Base-by-base conservation (phyloP, 345 rosid genomes). In the Pugionium cornutum region DNA sequence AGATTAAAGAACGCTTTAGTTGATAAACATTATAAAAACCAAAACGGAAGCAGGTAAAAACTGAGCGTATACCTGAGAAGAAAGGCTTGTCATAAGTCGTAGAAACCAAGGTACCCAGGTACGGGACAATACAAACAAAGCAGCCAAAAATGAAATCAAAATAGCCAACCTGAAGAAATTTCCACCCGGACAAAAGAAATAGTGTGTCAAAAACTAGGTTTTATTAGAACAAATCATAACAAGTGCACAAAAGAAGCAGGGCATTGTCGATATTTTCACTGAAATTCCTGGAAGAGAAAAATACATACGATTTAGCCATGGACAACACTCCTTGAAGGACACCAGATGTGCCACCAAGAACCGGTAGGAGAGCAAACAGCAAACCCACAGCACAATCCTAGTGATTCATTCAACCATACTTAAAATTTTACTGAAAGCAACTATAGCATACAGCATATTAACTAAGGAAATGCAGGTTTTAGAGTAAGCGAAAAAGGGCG, bases 311-410 rank as follows among this genome's bases (percentile, higher is more conserved):
- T 84, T 88, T 90, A 51, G 87, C 82, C 90, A 90, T 84, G 49
- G 89, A 88, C 58, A 87, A 75, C 58, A 86, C 80, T 81, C 97
- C 97, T 76, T 87, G 90, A 74, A 90, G 88, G 70, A 86, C 72
- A 59, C 95, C 97, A 53, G 92, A 87, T 53, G 86, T 79, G 52
- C 97, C 97, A 72, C 95, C 95, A 67, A 87, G 90, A 75, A 90
- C 87, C n/a, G 95, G 97, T 50, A 90, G 97, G 74, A 90, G 77
- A 73, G 97, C 97, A 82, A 90, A 90, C 63, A 90, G 82, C 86
- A 90, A 84, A 30, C 95, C 97, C 65, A 87, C 95, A 39, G 92
- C 92, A 79, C 97, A 90, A 66, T 90, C 97, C 97, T 90, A 78
- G 51, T 7, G 52, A 55, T 30, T n/a, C 47, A 60, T n/a, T 45